Evolutionary conservation across 768 basidiomycete species (phyloP), one percentile per base, ranked within the genome.

Genomic region (Mycena filopes): DNA sequence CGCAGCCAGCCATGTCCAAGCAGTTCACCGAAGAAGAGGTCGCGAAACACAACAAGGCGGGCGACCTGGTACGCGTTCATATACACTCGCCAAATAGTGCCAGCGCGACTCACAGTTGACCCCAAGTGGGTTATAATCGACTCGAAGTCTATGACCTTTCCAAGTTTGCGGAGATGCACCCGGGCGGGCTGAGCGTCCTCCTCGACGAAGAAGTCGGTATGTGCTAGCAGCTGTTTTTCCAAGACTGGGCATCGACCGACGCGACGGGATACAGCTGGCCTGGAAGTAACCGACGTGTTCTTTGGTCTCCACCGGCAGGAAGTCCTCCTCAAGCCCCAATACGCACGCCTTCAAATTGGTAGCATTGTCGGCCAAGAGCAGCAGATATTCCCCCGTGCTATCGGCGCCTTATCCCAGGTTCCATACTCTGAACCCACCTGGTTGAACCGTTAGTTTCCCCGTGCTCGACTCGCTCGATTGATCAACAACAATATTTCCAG

Each of bases 341-440:
- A 90, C 70, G 77, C 83, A 55, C 87, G 93, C 2, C 83, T 96
- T 15, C 84, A 87, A 64, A 87, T 96, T 60, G 95, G 95, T n/a
- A 80, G 77, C 15, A 81, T 96, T 60, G 80, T 83, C 51, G 93
- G 88, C 48, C 83, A 92, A 79, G 76, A 84, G 70, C 82, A 83
- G 23, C 74, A 81, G 61, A 85, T 94, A 47, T 73, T 81, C 51
- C 75, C 81, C 29, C 84, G 81, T 21, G 75, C 78, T 20, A 72
- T 78, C 8, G 95, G 93, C 18, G 84, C 83, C 55, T 70, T 92
- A 53, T 93, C 91, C 67, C 79, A 80, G 42, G 90, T 97, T 0
- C 96, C 96, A 0, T 97, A 96, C 76, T 94, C 88, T 0, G 96
- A 98, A 74, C 92, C 96, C 5, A 90, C 88, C 3, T 97, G 95